Conservation (phyloP, 1,284 basidiomycete genomes). For the Puccinia coronata region DNA sequence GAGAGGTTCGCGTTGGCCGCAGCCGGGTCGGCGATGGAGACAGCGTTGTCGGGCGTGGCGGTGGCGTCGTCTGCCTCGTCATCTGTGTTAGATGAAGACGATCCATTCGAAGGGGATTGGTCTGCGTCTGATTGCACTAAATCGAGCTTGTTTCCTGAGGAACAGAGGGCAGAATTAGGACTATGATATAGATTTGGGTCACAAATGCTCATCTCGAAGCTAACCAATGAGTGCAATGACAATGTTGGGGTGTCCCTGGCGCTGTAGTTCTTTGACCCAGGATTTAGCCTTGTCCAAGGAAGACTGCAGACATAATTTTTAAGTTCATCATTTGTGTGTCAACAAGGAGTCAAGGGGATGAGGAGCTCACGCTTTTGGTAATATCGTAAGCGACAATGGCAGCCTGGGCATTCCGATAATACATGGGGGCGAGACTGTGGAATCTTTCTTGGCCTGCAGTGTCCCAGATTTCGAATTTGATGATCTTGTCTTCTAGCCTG, state of each 20-base stretch:
- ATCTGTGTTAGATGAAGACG: slow-evolving; percentile 64
- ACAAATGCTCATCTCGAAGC: no score
- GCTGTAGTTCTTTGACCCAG: slow-evolving; percentile 99
- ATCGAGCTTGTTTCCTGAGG: slow-evolving; percentile 69
- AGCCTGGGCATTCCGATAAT: slow-evolving; percentile 96
- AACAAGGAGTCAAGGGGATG: neutral
- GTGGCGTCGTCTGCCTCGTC: slow-evolving; percentile 82
- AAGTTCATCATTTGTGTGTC: neutral
- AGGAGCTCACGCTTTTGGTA: slow-evolving; percentile 76
- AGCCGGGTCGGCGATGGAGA: slow-evolving; percentile 55
- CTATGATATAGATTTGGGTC: no score
- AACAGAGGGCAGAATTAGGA: no score
- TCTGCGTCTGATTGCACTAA: slow-evolving; percentile 59
- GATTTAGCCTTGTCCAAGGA: slow-evolving; percentile 99
- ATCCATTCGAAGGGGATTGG: slow-evolving; percentile 61
- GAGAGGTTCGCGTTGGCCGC: slow-evolving; percentile 62
- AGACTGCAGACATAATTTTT: slow-evolving; percentile 59
- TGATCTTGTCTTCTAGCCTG: slow-evolving; percentile 74
- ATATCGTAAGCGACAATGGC: slow-evolving; percentile 97
- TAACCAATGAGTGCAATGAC: slow-evolving; percentile 88
- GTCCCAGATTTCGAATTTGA: slow-evolving; percentile 80
- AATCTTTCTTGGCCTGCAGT: slow-evolving; percentile 86
- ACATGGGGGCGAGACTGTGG: slow-evolving; percentile 83
- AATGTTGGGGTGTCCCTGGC: slow-evolving; percentile 98
- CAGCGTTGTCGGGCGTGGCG: slow-evolving; percentile 70